Evolutionary conservation across 495 filamentous ascomycete species (phyloP).

Genomic region (Penicillium paxilli): DNA sequence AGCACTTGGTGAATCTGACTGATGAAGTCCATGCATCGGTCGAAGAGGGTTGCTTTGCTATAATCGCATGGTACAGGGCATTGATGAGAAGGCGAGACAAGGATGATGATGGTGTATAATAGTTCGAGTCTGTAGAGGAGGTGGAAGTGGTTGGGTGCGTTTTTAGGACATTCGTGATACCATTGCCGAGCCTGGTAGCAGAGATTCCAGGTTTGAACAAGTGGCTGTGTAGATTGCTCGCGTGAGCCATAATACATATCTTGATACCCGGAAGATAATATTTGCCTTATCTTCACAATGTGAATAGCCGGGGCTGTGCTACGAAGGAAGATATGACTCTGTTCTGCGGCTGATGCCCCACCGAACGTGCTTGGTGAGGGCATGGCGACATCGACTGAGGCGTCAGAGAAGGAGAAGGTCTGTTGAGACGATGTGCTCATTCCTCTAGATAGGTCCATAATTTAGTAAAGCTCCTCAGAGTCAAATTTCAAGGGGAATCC

Average conservation of each 20-base stretch:
- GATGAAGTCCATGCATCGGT: slow-evolving; percentile 72
- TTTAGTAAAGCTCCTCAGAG: too few relatives aligned
- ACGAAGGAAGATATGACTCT: slow-evolving; percentile 48
- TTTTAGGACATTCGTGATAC: slow-evolving; percentile 60
- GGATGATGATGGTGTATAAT: slow-evolving; percentile 81
- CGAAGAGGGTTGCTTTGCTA: slow-evolving; percentile 75
- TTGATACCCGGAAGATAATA: slow-evolving; percentile 82
- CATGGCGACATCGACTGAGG: slow-evolving; percentile 71
- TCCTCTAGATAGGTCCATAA: slow-evolving; percentile 57
- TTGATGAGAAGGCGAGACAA: slow-evolving; percentile 71
- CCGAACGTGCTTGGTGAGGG: slow-evolving; percentile 39
- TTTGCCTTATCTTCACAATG: slow-evolving; percentile 72
- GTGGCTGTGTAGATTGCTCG: slow-evolving; percentile 58
- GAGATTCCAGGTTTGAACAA: slow-evolving; percentile 61
- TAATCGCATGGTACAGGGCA: slow-evolving; percentile 65
- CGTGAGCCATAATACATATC: slow-evolving; percentile 71
- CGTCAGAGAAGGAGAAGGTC: slow-evolving; percentile 89
- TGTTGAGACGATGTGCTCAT: slow-evolving; percentile 78
- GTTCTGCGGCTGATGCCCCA: slow-evolving; percentile 28
- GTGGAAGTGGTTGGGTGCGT: slow-evolving; percentile 57
- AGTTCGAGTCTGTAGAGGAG: slow-evolving; percentile 78
- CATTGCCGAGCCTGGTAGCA: slow-evolving; percentile 66
- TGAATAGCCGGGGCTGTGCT: slow-evolving; percentile 55
- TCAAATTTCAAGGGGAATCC: too few relatives aligned
- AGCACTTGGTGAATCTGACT: slow-evolving; percentile 41